These are phyloP conservation scores for Pinus albicaulis DNA, from an alignment of 75 land plant species.

Conservation along the genomic window DNA sequence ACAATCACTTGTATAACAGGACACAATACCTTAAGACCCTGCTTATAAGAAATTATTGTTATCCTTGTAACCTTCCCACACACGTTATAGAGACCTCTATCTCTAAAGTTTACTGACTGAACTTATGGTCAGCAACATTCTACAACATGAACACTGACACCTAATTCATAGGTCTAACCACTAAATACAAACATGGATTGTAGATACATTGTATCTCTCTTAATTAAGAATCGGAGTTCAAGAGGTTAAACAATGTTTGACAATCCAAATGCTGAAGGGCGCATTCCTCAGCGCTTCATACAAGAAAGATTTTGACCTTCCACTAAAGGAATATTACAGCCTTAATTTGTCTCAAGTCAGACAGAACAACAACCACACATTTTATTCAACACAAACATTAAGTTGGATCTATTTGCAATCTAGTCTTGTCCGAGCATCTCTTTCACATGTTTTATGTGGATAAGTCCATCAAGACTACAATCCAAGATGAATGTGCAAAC, in stretches of 20 bases:
- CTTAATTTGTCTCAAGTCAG: not conserved
- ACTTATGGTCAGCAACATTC: not conserved
- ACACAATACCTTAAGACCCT: conserved; percentile 1
- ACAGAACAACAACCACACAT: too few species aligned
- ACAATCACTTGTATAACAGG: too few species aligned
- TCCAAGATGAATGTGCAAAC: conserved; percentile 17
- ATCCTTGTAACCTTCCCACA: conserved; percentile 1
- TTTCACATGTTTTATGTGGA: conserved; percentile 25
- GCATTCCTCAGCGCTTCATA: conserved; percentile 1
- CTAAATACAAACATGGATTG: not conserved
- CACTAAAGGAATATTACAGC: not conserved
- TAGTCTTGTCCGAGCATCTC: not conserved
- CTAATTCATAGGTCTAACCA: not conserved
- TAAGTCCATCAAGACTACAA: conserved; percentile 31
- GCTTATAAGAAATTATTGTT: not conserved
- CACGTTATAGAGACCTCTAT: not conserved
- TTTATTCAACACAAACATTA: not conserved
- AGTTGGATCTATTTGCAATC: not conserved
- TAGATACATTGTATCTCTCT: not conserved
- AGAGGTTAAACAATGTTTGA: not conserved
- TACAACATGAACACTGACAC: not conserved
- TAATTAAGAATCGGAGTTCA: not conserved
- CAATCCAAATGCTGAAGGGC: not conserved
- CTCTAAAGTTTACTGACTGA: not conserved
- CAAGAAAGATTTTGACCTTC: conserved; percentile 7